Evolutionary conservation across 371 early-diverging fungal genomes (phyloP).

Genomic region (Apophysomyces sp.): DNA sequence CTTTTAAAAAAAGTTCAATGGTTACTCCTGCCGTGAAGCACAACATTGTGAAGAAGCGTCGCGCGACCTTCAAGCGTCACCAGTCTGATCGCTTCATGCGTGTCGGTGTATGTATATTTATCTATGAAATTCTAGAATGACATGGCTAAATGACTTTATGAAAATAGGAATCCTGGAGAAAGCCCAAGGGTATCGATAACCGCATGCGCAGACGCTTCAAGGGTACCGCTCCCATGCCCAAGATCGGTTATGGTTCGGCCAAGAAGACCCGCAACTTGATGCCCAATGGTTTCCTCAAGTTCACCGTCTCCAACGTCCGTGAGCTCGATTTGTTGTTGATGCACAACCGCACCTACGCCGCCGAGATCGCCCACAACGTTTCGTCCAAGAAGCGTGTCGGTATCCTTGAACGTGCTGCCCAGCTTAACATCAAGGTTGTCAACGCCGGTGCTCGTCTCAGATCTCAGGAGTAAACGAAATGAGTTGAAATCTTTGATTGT

Average conservation of each 20-base stretch:
- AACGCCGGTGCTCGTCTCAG: conserved; percentile 97
- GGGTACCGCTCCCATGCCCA: conserved; percentile 99
- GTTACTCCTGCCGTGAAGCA: conserved; percentile 90
- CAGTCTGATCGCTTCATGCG: conserved; percentile 98
- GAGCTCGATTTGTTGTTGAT: conserved; percentile 98
- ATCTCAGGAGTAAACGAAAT: conserved; percentile 76
- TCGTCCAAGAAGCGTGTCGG: conserved; percentile 96
- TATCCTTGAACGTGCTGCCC: conserved; percentile 96
- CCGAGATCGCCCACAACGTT: conserved; percentile 99
- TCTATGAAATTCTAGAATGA: not conserved
- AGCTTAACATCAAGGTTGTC: conserved; percentile 97
- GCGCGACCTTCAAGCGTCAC: conserved; percentile 96
- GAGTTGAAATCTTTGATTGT: not conserved
- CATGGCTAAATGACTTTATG: not conserved
- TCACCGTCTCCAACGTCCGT: conserved; percentile 91
- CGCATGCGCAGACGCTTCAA: conserved; percentile 98
- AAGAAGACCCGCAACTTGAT: conserved; percentile 94
- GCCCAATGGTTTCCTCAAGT: conserved; percentile 99
- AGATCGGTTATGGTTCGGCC: conserved; percentile 99
- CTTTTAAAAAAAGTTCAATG: conserved; percentile 40
- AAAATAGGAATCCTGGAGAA: conserved; percentile 96
- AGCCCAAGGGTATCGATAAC: conserved; percentile 99
- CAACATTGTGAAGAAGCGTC: conserved; percentile 98
- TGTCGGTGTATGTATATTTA: conserved; percentile 74
- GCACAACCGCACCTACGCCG: conserved; percentile 99